Evolutionary conservation across 1,139 yeast species (phyloP).

Genomic region (Nakaseomyces nivariensis): DNA sequence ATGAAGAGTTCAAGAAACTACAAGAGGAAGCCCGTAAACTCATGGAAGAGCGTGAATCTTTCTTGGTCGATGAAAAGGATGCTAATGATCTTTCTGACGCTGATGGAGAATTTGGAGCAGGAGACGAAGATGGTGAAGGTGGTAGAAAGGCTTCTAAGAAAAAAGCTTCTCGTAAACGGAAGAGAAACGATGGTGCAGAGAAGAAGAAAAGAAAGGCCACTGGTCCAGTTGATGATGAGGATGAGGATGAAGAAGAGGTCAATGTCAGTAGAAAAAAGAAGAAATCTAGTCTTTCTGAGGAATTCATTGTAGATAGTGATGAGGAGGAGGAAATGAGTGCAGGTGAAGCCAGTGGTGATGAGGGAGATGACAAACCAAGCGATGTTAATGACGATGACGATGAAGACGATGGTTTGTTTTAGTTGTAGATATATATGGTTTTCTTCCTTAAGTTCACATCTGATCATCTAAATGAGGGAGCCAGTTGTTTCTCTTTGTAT

Average conservation of each 20-base stretch:
- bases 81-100: slow-evolving; percentile 27
- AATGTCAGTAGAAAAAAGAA: slow-evolving; percentile 28
- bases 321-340: slow-evolving; percentile 29
- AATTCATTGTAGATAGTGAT: slow-evolving; percentile 46
- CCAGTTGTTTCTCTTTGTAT: too few relatives aligned
- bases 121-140: slow-evolving; percentile 8
- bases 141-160: too few relatives aligned
- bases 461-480: too few relatives aligned
- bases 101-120: slow-evolving; percentile 21
- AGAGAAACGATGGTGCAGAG: slow-evolving; percentile 8
- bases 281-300: slow-evolving; percentile 34
- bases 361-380: too few relatives aligned
- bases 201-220: slow-evolving; percentile 15
- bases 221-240: slow-evolving; percentile 9
- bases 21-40: slow-evolving; percentile 74
- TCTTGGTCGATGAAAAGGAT: slow-evolving; percentile 30
- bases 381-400: slow-evolving; percentile 28
- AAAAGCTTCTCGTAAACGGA: slow-evolving; percentile 18
- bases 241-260: slow-evolving; percentile 24
- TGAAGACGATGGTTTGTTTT: too few relatives aligned
- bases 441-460: too few relatives aligned
- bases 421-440: too few relatives aligned
- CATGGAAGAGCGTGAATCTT: slow-evolving; percentile 30
- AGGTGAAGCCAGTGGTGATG: slow-evolving; percentile 11
- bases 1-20: slow-evolving; percentile 54